Percentiles rank a stretch among this genome's conserved stretches.
Evolutionary conservation across 306 rosid genomes (phyloP).

Genomic region (Cicer pinnatifidum): DNA sequence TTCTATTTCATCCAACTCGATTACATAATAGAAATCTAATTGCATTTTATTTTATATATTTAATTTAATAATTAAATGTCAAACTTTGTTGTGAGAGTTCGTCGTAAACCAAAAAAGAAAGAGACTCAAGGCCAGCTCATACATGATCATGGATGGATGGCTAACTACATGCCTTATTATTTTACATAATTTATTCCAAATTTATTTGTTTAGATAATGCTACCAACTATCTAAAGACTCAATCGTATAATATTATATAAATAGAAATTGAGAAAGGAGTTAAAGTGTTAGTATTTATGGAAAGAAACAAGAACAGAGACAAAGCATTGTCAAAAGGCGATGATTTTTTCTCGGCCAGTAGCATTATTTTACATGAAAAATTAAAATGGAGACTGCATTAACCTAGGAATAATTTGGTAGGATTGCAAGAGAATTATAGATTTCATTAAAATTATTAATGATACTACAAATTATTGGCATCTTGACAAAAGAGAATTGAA

Average conservation of each 20-base stretch:
- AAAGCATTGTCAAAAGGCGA: constrained; percentile 2
- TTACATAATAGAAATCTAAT: background rate
- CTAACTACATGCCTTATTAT: constrained; percentile 5
- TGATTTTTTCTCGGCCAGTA: constrained; percentile 24
- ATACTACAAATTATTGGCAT: background rate
- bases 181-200: background rate
- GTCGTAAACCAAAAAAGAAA: constrained; percentile 32
- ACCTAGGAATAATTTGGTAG: constrained; percentile 10
- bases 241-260: constrained; percentile 16
- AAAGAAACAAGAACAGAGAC: background rate
- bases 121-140: constrained; percentile 9
- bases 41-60: constrained; percentile 9
- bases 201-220: constrained; percentile 1
- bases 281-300: background rate
- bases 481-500: constrained; percentile 19
- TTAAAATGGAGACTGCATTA: background rate
- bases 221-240: constrained; percentile 40
- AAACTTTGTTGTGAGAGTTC: background rate
- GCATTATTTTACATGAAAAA: constrained; percentile 11
- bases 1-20: background rate
- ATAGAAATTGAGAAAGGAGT: background rate
- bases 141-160: constrained; percentile 23
- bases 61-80: background rate
- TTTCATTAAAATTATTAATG: constrained; percentile 11
- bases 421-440: constrained; percentile 27